These are phyloP conservation scores for Zea mays DNA, from an alignment of 176 grass and related monocot species.

Conservation along the genomic window Zm-B73-REFERENCE-NAM-5.0 NC_050099.1:230995001-230995500, in stretches of 20 bases:
- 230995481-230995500: slow-evolving; percentile 34
- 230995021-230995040: no score
- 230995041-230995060: no score
- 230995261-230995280: neutral
- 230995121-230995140: no score
- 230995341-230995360: slow-evolving; percentile 4
- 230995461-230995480: slow-evolving; percentile 12
- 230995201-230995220: no score
- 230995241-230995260: neutral
- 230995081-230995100: no score
- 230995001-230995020: neutral
- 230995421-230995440: neutral
- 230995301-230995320: neutral
- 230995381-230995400: neutral
- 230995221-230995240: neutral
- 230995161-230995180: no score
- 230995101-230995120: no score
- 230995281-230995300: neutral
- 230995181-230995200: no score
- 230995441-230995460: neutral
- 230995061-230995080: no score
- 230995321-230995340: neutral
- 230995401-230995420: neutral
- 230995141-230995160: no score
- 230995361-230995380: neutral